Conservation (phyloP, 2,329 filamentous ascomycete species). For the Neofusicoccum umdonicola region DNA sequence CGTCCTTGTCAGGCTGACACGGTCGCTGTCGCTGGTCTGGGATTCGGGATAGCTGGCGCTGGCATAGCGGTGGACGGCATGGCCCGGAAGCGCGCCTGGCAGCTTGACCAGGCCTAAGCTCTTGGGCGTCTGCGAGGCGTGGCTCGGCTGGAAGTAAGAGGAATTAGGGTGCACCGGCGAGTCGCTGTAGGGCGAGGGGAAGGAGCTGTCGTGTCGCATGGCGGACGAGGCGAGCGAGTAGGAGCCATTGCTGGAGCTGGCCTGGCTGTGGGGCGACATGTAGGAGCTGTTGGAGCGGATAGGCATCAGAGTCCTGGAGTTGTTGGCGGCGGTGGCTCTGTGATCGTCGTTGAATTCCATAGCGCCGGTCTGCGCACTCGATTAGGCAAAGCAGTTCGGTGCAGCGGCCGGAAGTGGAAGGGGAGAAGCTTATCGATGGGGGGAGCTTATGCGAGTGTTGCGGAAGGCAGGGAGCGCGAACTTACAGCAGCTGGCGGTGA, state of each 20-base stretch:
- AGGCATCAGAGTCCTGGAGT: conserved; percentile 12
- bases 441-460: conserved; percentile 16
- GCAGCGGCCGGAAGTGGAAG: conserved; percentile 13
- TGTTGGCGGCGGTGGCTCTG: not conserved
- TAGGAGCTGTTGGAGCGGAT: conserved; percentile 8
- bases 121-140: conserved; percentile 2
- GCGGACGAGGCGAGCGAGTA: not conserved
- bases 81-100: not conserved
- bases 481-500: conserved; percentile 12
- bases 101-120: not conserved
- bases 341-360: conserved; percentile 16
- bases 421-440: conserved; percentile 14
- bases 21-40: conserved; percentile 10
- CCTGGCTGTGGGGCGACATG: conserved; percentile 1
- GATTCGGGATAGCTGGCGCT: conserved; percentile 12
- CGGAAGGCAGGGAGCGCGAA: conserved; percentile 10
- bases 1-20: not conserved
- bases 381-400: conserved; percentile 16
- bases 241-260: conserved; percentile 11
- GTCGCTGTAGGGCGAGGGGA: conserved; percentile 9
- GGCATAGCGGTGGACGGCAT: conserved; percentile 2
- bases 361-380: conserved; percentile 10
- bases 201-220: conserved; percentile 10
- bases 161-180: conserved; percentile 5
- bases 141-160: not conserved